Evolutionary conservation across 2,329 filamentous ascomycete species (phyloP).

Genomic region (Colletotrichum sp.): DNA sequence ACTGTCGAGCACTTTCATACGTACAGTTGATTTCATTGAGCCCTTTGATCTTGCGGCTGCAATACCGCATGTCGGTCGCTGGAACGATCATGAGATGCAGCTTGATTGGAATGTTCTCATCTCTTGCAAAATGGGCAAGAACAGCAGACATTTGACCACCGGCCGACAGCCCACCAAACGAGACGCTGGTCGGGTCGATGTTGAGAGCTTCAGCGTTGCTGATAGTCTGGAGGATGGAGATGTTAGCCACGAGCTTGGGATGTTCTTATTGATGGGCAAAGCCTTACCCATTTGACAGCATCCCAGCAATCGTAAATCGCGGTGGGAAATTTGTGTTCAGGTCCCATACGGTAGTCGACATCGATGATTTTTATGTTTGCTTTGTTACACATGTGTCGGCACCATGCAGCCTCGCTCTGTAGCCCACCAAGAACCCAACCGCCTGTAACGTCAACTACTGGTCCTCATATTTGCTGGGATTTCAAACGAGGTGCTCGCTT

Average conservation of each 20-base stretch:
- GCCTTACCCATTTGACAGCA: slow-evolving; percentile 31
- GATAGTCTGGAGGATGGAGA: background rate
- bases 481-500: background rate
- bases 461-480: background rate
- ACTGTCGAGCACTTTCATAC: slow-evolving; percentile 29
- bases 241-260: background rate
- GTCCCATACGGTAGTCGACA: slow-evolving; percentile 32
- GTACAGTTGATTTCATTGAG: slow-evolving; percentile 25
- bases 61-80: slow-evolving; percentile 36
- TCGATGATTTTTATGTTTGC: slow-evolving; percentile 31
- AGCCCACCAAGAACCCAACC: slow-evolving; percentile 31
- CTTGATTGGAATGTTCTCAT: slow-evolving; percentile 32
- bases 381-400: slow-evolving; percentile 29
- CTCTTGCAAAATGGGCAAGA: slow-evolving; percentile 36
- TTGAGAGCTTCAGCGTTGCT: slow-evolving; percentile 18
- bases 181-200: slow-evolving; percentile 23
- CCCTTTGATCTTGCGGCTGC: slow-evolving; percentile 21
- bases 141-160: slow-evolving; percentile 35
- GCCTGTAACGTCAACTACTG: background rate
- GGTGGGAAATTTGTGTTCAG: slow-evolving; percentile 28
- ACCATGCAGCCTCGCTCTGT: slow-evolving; percentile 30
- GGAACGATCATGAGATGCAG: slow-evolving; percentile 35
- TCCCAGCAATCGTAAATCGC: slow-evolving; percentile 31
- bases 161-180: slow-evolving; percentile 28
- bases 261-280: background rate